Conservation (phyloP, 2,329 filamentous ascomycete species). For the Sarocladium kiliense region DNA sequence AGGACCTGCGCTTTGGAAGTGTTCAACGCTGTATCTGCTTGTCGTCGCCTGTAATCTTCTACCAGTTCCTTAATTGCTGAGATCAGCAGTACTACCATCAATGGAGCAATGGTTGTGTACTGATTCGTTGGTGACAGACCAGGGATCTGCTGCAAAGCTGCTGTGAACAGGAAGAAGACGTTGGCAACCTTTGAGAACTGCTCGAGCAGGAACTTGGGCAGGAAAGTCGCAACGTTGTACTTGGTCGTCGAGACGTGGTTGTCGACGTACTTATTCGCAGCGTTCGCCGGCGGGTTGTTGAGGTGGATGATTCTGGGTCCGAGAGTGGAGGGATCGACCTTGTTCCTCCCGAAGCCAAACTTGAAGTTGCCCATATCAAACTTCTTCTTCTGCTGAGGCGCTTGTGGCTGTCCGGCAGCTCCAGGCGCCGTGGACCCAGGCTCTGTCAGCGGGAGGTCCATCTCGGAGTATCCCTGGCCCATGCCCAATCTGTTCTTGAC, state of each 20-base stretch:
- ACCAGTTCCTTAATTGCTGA: conserved; percentile 92
- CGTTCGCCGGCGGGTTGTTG: conserved; percentile 93
- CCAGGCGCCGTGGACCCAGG: conserved; percentile 37
- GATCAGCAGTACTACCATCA: conserved; percentile 84
- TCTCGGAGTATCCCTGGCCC: conserved; percentile 86
- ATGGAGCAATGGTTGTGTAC: conserved; percentile 95
- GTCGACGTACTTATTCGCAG: conserved; percentile 83
- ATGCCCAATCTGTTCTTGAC: conserved; percentile 90
- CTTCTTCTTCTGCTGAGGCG: conserved; percentile 43
- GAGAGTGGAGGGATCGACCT: conserved; percentile 82
- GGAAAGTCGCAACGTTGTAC: conserved; percentile 88
- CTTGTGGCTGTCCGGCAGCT: conserved; percentile 39
- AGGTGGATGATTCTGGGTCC: conserved; percentile 90
- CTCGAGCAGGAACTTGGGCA: conserved; percentile 96
- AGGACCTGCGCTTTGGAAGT: conserved; percentile 79
- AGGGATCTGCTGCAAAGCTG: conserved; percentile 89
- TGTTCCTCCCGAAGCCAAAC: conserved; percentile 81
- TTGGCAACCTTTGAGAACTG: conserved; percentile 99
- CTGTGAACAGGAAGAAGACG: conserved; percentile 98
- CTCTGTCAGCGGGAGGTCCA: conserved; percentile 94
- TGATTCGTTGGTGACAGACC: conserved; percentile 90
- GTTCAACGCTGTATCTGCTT: conserved; percentile 82
- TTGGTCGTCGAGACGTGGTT: conserved; percentile 98
- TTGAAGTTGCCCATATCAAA: conserved; percentile 76
- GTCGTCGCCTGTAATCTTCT: conserved; percentile 86